Conservation (phyloP, 2,329 filamentous ascomycete genomes). For the Tolypocladium ophioglossoides region DNA sequence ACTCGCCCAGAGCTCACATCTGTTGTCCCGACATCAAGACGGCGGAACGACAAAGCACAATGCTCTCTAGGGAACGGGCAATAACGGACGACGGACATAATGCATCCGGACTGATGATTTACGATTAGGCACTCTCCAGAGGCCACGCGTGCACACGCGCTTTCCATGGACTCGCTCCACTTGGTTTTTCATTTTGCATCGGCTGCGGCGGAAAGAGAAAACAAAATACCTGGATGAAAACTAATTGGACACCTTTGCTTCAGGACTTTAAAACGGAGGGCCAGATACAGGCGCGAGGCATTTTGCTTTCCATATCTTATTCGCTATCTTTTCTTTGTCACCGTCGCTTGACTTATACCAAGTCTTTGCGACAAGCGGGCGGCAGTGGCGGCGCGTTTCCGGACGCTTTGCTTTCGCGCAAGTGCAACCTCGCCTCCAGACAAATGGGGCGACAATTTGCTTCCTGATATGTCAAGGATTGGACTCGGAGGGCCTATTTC, state of each 20-base stretch:
- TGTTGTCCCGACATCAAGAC: neutral
- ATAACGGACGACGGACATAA: neutral
- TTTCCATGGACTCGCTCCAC: neutral
- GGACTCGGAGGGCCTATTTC: neutral
- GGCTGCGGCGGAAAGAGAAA: neutral
- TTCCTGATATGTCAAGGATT: neutral
- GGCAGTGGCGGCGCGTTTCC: neutral
- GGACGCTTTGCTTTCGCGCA: neutral
- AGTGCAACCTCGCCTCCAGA: neutral
- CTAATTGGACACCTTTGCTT: neutral
- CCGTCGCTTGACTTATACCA: neutral
- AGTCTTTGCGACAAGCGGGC: neutral
- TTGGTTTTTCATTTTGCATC: neutral
- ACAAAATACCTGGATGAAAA: neutral
- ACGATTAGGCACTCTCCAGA: neutral
- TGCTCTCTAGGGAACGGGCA: neutral
- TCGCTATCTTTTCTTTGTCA: neutral
- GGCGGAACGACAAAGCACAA: too few species aligned
- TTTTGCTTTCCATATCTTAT: neutral
- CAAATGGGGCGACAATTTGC: neutral
- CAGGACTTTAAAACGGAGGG: neutral
- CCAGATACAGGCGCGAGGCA: constrained; percentile 1
- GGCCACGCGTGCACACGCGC: neutral
- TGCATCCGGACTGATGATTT: neutral
- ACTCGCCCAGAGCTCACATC: neutral